Base-by-base conservation (phyloP, 2,329 filamentous ascomycete species). In the Pseudogymnoascus destructans region DNA sequence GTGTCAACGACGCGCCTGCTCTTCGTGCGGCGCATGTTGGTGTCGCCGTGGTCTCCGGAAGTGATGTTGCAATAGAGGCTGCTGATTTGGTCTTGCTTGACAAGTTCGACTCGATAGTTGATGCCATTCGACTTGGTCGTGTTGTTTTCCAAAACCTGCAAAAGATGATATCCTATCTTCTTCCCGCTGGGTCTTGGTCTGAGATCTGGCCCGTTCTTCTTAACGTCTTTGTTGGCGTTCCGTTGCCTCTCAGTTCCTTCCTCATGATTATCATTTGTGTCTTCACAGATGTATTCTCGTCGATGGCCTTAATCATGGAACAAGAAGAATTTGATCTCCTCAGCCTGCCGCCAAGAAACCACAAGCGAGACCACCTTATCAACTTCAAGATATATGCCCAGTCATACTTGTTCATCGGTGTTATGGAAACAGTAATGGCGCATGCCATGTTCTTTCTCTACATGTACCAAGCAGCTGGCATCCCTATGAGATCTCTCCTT, bases 41-140 rank as follows among this genome's bases (percentile, higher is more conserved):
- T 66, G 87, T 89, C 63, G 85, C 84, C 62, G 88, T 88, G 85
- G 74, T 81, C 62, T 77, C 82, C 40, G 85, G 85, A n/a, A 85
- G 81, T 46, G 85, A 88, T 66, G 85, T 89, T 10, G 84, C 85
- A 61, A 88, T 87, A 66, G 84, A 93, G 71, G 89, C 89, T 2
- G 86, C 87, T 1, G 89, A 95, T 67, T 93, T 95, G 78, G 87
- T 95, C 33, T 74, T 95, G 40, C 90, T 87, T 0, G 88, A 93
- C 67, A 91, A 95, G 72, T 95, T 95, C 67, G 87, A 89, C 13
- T 89, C 85, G 27, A 88, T 87, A 58, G 77, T 87, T 38, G 84
- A 81, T n/a, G 84, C 81, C 32, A 82, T 88, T 55, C 79, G 84
- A 67, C 83, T 87, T 70, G 85, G 85, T n/a, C 79, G 85, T 52